phyloP scores from a whole-genome alignment of 2,329 filamentous ascomycete genomes.

The Aspergillus pseudotamarii region DNA sequence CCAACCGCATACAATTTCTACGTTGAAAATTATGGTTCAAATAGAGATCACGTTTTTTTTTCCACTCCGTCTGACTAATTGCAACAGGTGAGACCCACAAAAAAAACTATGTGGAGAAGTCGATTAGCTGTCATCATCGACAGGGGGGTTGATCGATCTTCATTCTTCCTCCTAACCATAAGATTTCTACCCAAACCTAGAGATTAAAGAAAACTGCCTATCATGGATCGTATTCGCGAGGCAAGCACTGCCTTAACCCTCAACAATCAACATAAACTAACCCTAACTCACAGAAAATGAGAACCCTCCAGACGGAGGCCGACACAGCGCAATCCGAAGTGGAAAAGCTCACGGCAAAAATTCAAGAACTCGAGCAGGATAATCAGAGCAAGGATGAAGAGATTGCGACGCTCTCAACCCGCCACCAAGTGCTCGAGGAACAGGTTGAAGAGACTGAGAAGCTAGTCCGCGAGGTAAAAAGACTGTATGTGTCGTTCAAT shows the following conservation, averaged over 20 bases:
- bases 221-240: neutral
- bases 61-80: no score
- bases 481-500: neutral
- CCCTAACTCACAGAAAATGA: neutral
- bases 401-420: neutral
- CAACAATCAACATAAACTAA: neutral
- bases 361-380: neutral
- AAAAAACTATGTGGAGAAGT: no score
- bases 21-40: no score
- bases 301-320: neutral
- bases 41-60: no score
- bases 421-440: neutral
- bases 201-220: neutral
- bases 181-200: neutral
- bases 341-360: neutral
- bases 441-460: neutral
- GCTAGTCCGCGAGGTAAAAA: neutral
- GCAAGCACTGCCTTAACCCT: neutral
- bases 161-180: neutral
- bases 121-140: no score
- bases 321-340: neutral
- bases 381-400: neutral
- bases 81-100: no score
- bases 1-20: no score
- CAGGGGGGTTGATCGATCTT: no score